Percentiles rank a stretch among this genome's conserved stretches.
These are phyloP conservation scores for Eudorina sp. DNA, from an alignment of 139 green algal genomes.

Conservation along the genomic window DNA sequence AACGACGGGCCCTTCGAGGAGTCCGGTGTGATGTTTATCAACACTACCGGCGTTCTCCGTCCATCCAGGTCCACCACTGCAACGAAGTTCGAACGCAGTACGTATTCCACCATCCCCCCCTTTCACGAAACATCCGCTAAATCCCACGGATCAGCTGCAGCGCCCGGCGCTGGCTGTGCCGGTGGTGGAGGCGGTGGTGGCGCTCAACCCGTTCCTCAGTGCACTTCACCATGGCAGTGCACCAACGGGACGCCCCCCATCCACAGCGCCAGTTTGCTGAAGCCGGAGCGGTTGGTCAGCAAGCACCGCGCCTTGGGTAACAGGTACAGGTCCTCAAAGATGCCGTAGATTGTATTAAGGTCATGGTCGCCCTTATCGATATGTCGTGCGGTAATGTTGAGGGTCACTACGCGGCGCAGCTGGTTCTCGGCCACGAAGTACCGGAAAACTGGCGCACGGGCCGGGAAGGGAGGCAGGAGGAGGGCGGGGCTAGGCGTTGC, in stretches of 20 bases:
- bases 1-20: too few species aligned
- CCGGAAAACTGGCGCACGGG: background rate
- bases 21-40: too few species aligned
- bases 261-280: constrained; percentile 3
- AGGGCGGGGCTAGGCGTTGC: too few species aligned
- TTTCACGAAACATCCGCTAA: too few species aligned
- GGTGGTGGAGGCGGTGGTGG: too few species aligned
- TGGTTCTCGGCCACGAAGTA: background rate
- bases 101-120: too few species aligned
- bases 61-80: too few species aligned
- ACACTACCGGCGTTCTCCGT: too few species aligned
- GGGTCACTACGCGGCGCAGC: background rate
- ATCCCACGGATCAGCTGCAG: too few species aligned
- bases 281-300: background rate
- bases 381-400: background rate
- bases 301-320: background rate
- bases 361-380: background rate
- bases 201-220: too few species aligned
- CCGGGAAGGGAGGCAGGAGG: background rate
- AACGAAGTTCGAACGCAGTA: too few species aligned
- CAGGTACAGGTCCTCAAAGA: background rate
- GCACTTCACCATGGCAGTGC: background rate
- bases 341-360: background rate
- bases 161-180: too few species aligned
- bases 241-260: background rate